phyloP scores from a whole-genome alignment of 2,329 filamentous ascomycete genomes.

The Calonectria pteridis region DNA sequence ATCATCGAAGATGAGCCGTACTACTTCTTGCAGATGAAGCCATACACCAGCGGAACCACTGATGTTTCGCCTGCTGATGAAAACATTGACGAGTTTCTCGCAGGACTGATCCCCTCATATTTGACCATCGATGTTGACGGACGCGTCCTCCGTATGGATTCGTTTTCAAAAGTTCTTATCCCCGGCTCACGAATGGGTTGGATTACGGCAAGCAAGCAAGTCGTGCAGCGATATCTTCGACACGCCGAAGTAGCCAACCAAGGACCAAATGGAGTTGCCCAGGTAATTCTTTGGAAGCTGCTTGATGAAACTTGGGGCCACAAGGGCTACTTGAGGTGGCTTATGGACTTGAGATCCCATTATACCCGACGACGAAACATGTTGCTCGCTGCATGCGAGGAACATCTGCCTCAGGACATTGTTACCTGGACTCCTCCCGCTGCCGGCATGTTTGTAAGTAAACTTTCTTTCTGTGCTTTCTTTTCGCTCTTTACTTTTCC shows the following conservation, averaged over 20 bases:
- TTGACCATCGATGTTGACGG: not conserved
- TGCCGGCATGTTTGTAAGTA: not conserved
- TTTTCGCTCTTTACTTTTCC: too few species aligned
- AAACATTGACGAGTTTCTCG: not conserved
- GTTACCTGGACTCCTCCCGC: not conserved
- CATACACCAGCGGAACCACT: not conserved
- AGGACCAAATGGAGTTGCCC: not conserved
- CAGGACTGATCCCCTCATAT: not conserved
- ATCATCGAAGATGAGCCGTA: conserved; percentile 91
- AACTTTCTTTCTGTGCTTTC: not conserved
- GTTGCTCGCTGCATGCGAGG: not conserved
- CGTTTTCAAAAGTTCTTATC: not conserved
- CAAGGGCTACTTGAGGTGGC: not conserved
- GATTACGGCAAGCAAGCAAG: not conserved
- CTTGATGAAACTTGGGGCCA: conserved; percentile 4
- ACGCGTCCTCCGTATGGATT: not conserved
- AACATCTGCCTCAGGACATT: not conserved
- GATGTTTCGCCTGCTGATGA: not conserved
- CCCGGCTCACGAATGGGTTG: not conserved
- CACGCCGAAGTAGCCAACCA: not conserved
- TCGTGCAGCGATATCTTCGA: not conserved
- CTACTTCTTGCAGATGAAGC: conserved; percentile 83
- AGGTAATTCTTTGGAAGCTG: not conserved
- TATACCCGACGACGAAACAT: not conserved
- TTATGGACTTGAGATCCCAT: not conserved